Evolutionary conservation across 371 early-diverging fungal species (phyloP), one percentile per base, ranked within the genome.

Genomic region (Polyrhizophydium stewartii): DNA sequence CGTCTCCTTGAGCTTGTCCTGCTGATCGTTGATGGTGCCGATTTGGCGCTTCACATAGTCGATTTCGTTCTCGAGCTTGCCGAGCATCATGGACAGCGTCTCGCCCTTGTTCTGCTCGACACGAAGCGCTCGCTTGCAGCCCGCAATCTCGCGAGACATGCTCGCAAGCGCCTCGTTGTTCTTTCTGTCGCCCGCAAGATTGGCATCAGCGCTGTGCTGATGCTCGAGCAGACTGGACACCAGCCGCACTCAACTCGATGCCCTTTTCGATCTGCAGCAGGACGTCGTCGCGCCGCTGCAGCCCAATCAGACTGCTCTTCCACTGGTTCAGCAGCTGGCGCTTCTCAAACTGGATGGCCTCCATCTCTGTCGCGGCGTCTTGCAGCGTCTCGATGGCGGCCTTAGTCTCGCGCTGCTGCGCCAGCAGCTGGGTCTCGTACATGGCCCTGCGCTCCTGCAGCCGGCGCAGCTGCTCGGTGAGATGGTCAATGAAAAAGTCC

Each of bases 301-400:
- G 65, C 6, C 75, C 79, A 31, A 81, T 76, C 28, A 83, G 59
- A 32, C 68, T 65, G 61, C 73, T 73, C 50, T 83, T 83, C 83
- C 83, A 83, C 47, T 83, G 83, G 55, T 79, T 76, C 6, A 83
- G 56, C n/a, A 83, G 66, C 62, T 83, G 83, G 28, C 77, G 61
- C 63, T 81, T 83, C 63, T 83, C 83, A 64, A 77, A 83, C 49
- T 76, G 74, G 40, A 83, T 79, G 9, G 83, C 81, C 70, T 83
- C 82, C 78, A 82, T 82, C 59, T 83, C 84, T 13, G 72, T 73
- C 9, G 72, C 63, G 0, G 84, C 84, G 30, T 82, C 79, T 56
- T 83, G 82, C 17, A 83, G 62, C n/a, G 82, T 78, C 59, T 76
- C 76, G 9, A 67, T 19, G 2, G 82, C 80, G 24, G 74, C 70